These are phyloP conservation scores for Phytophthora tubulina DNA, from an alignment of 352 stramenopile genomes.

Conservation along the genomic window DNA sequence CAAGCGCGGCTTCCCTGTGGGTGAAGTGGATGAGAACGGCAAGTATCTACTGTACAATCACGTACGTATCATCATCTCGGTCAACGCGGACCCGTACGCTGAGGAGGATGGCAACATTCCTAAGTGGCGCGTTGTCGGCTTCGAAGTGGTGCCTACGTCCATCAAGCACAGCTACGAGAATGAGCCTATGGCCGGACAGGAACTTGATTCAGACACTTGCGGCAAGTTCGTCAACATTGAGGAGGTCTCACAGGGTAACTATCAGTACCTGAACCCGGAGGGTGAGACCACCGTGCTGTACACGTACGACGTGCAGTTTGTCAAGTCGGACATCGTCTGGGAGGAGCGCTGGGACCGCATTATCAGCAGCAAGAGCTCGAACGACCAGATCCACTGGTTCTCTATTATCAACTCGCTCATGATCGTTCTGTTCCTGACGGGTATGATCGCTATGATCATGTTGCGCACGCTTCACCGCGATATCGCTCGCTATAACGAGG, in stretches of 20 bases:
- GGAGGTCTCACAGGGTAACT: slow-evolving; percentile 81
- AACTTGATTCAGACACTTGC: slow-evolving; percentile 85
- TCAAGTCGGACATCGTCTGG: slow-evolving; percentile 96
- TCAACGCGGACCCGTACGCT: slow-evolving; percentile 89
- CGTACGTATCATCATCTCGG: slow-evolving; percentile 95
- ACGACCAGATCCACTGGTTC: slow-evolving; percentile 99
- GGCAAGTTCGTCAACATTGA: slow-evolving; percentile 92
- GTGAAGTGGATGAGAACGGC: slow-evolving; percentile 91
- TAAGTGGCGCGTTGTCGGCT: slow-evolving; percentile 95
- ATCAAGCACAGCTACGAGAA: slow-evolving; percentile 94
- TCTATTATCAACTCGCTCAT: slow-evolving; percentile 99
- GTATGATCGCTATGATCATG: slow-evolving; percentile 99
- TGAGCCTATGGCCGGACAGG: slow-evolving; percentile 79
- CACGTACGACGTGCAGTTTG: slow-evolving; percentile 99
- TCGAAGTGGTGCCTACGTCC: slow-evolving; percentile 96
- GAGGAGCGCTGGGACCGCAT: slow-evolving; percentile 99
- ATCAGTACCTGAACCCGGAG: slow-evolving; percentile 82
- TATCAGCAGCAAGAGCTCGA: slow-evolving; percentile 94
- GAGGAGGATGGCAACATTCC: slow-evolving; percentile 54
- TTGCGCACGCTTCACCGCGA: slow-evolving; percentile 98
- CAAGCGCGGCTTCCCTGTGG: slow-evolving; percentile 94
- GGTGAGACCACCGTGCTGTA: slow-evolving; percentile 94
- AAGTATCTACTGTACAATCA: slow-evolving; percentile 99
- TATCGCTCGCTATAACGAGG: slow-evolving; percentile 97
- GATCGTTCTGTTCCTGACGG: slow-evolving; percentile 99